Base-by-base conservation (phyloP, 2,329 filamentous ascomycete genomes). In the Pseudogymnoascus sp. region DNA sequence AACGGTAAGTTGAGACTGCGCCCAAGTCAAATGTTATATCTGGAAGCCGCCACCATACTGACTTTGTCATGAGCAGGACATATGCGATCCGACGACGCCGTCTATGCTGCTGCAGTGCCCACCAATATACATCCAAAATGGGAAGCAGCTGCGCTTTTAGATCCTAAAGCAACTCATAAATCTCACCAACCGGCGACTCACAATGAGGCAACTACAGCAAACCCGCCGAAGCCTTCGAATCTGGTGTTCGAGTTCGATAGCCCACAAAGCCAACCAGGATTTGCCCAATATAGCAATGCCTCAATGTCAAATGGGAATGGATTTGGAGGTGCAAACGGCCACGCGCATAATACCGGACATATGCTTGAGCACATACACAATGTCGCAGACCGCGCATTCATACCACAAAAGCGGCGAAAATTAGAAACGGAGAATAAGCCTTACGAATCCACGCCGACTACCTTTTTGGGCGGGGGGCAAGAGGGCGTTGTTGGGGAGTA, bases 281-380 rank as follows among this genome's bases (percentile, higher is more conserved):
- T 60, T 50, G 35, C 39, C 5, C 35, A 37, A 34, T 58, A 58
- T 58, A 39, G 41, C 39, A 5, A 37, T 16, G 2, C n/a, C 14
- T 39, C 32, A 2, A 25, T 38, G 14, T 59, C 64, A n/a, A 39
- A 65, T 22, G 61, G 63, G 30, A 62, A 65, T 59, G 65, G 63
- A 3, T 69, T 67, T 61, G 64, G 62, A 38, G 65, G 64, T 60
- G 59, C 68, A 25, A 67, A 67, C 62, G 62, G 63, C 38, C 63
- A 63, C 32, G 60, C 12, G 32, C 34, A 34, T 61, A 61, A 58
- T 14, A 57, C 35, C 8, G 41, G 34, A 14, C 65, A 65, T 22
- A 83, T 91, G 75, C 83, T 96, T 50, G 90, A 95, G 72, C 82
- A 84, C 32, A 79, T 91, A 70, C 90, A 92, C 71, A 86, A 87